Evolutionary conservation across 805 yeast species (phyloP).

Genomic region (Metschnikowia kofuensis): DNA sequence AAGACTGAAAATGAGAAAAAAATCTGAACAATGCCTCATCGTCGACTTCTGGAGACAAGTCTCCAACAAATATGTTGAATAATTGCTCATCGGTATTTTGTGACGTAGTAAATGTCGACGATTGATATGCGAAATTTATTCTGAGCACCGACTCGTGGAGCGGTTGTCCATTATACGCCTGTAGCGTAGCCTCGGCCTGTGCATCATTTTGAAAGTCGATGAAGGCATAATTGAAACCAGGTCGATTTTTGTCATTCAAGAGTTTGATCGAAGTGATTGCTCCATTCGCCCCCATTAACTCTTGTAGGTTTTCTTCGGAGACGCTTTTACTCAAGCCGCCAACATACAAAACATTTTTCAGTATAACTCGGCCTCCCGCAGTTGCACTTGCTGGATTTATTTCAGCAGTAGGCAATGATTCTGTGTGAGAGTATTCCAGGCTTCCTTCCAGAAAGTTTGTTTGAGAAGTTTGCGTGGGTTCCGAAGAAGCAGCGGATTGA

Average conservation of each 20-base stretch:
- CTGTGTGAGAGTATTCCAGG: neutral
- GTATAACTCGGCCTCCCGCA: slow-evolving; percentile 79
- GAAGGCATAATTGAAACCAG: slow-evolving; percentile 78
- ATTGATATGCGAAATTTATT: slow-evolving; percentile 83
- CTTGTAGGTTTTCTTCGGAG: slow-evolving; percentile 59
- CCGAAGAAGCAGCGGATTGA: neutral
- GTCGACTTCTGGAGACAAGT: slow-evolving; percentile 74
- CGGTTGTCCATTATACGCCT: slow-evolving; percentile 55
- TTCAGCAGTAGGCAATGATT: slow-evolving; percentile 3
- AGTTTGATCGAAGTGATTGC: slow-evolving; percentile 64
- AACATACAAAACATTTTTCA: slow-evolving; percentile 70
- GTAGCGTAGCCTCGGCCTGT: slow-evolving; percentile 62
- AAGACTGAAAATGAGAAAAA: slow-evolving; percentile 55
- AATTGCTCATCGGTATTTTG: slow-evolving; percentile 43
- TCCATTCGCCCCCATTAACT: slow-evolving; percentile 61
- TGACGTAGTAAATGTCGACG: slow-evolving; percentile 59
- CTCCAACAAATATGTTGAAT: slow-evolving; percentile 82
- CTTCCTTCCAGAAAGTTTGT: neutral
- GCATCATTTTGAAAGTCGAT: slow-evolving; percentile 63
- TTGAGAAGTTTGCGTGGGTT: neutral
- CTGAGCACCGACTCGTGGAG: slow-evolving; percentile 55
- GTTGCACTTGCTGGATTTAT: slow-evolving; percentile 61
- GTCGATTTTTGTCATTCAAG: slow-evolving; percentile 69
- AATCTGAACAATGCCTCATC: slow-evolving; percentile 65
- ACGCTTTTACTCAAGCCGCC: slow-evolving; percentile 68